Evolutionary conservation across 371 early-diverging fungal species (phyloP).

Genomic region (Parasitella parasitica): DNA sequence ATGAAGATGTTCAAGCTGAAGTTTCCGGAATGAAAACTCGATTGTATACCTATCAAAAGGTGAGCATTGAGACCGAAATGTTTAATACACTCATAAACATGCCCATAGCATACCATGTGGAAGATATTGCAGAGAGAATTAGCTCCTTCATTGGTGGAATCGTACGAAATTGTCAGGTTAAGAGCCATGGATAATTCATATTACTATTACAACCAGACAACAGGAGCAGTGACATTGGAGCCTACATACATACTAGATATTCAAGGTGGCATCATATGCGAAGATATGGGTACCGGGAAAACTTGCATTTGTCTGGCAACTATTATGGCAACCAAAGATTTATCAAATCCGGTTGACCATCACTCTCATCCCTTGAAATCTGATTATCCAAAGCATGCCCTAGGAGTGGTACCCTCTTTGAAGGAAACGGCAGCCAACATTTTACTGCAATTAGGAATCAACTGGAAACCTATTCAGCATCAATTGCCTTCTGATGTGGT

Average conservation of each 20-base stretch:
- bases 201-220: slow-evolving; percentile 45
- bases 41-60: slow-evolving; percentile 60
- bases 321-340: slow-evolving; percentile 56
- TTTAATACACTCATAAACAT: neutral
- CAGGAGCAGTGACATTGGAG: slow-evolving; percentile 14
- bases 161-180: slow-evolving; percentile 36
- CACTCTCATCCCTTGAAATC: neutral
- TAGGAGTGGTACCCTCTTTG: slow-evolving; percentile 12
- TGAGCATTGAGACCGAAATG: neutral
- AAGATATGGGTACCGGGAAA: slow-evolving; percentile 83
- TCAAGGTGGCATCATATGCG: slow-evolving; percentile 74
- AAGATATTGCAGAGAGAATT: slow-evolving; percentile 67
- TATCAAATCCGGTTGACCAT: slow-evolving; percentile 33
- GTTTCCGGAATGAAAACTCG: slow-evolving; percentile 59
- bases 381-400: neutral
- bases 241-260: slow-evolving; percentile 38
- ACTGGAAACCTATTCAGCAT: slow-evolving; percentile 39
- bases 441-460: slow-evolving; percentile 35
- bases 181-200: slow-evolving; percentile 31
- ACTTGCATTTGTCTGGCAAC: slow-evolving; percentile 71
- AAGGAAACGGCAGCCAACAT: slow-evolving; percentile 39
- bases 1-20: slow-evolving; percentile 1
- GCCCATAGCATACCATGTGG: slow-evolving; percentile 59
- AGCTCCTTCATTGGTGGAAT: slow-evolving; percentile 44
- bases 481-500: slow-evolving; percentile 26